These are phyloP conservation scores for Calonectria ilicicola DNA, from an alignment of 2,329 filamentous ascomycete genomes.

Conservation along the genomic window DNA sequence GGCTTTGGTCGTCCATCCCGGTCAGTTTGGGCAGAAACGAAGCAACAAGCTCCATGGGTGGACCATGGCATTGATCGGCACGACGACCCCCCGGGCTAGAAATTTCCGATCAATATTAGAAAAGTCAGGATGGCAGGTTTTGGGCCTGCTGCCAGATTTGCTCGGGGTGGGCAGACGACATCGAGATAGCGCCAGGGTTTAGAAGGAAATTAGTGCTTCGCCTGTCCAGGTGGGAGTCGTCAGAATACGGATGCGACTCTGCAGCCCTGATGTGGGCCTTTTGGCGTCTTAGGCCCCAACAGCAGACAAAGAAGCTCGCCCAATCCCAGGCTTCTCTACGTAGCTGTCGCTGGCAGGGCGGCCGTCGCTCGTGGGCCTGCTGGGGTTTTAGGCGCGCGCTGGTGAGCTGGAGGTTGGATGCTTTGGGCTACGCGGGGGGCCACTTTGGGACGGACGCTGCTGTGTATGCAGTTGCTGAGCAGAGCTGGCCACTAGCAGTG, in stretches of 20 bases:
- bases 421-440: not conserved
- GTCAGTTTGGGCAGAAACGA: constrained; percentile 2
- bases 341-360: not conserved
- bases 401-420: constrained; percentile 2
- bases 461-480: constrained; percentile 17
- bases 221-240: constrained; percentile 21
- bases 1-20: not conserved
- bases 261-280: constrained; percentile 11
- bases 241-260: constrained; percentile 15
- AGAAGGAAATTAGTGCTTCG: constrained; percentile 25
- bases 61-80: constrained; percentile 22
- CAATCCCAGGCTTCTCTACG: not conserved
- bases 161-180: constrained; percentile 23
- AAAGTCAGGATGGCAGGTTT: constrained; percentile 2
- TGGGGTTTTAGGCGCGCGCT: not conserved
- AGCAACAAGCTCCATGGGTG: constrained; percentile 1
- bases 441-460: constrained; percentile 9
- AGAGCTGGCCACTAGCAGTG: not conserved
- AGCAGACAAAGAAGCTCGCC: constrained; percentile 2
- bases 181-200: constrained; percentile 25
- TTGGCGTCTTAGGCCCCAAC: not conserved
- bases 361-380: not conserved
- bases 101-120: constrained; percentile 23
- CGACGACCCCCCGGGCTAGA: constrained; percentile 21
- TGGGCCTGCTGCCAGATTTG: constrained; percentile 14